Evolutionary conservation across 345 rosid genomes (phyloP), one percentile per base, ranked within the genome.

Genomic region (Adansonia digitata): DNA sequence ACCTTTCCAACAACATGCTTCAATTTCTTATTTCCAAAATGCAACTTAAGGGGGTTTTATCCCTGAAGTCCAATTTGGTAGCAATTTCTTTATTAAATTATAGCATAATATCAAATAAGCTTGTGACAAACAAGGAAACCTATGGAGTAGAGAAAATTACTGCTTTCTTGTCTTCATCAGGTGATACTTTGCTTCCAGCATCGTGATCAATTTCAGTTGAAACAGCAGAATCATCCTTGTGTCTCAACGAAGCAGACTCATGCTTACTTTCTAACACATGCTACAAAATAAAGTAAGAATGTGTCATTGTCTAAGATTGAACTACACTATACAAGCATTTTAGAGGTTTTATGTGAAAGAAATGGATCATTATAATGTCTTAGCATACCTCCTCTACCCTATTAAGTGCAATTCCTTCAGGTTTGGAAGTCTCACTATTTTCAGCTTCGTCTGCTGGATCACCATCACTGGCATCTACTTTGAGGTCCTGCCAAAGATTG

Each of bases 141-240:
- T 39, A 53, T 14, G 62, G 27, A 62, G 17, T 55, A 24, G 72
- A 56, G 46, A 76, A 69, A 74, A 74, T 73, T 77, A 86, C 87
- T 84, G 74, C 68, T 49, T 83, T 82, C 74, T n/a, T 64, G 53
- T 51, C 84, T 79, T 85, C 80, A 68, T 80, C 83, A 64, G 26
- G 74, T 80, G 81, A 67, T 69, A 27, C 82, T 84, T 83, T 82
- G 65, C 59, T 81, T 79, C 76, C 80, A 49, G 75, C 74, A 70
- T 75, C 80, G 52, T 64, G 81, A 76, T 63, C 83, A 75, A 77
- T 76, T 73, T 82, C 89, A 78, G 87, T 77, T 72, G 61, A 77
- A 53, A 68, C 81, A 24, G 78, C 40, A 76, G 78, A 20, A 53
- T 80, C 82, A 74, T 87, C 91, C 74, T 78, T 53, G 42, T 46